These are phyloP conservation scores for Diaporthe sp. DNA, from an alignment of 2,329 filamentous ascomycete species.

Conservation along the genomic window DNA sequence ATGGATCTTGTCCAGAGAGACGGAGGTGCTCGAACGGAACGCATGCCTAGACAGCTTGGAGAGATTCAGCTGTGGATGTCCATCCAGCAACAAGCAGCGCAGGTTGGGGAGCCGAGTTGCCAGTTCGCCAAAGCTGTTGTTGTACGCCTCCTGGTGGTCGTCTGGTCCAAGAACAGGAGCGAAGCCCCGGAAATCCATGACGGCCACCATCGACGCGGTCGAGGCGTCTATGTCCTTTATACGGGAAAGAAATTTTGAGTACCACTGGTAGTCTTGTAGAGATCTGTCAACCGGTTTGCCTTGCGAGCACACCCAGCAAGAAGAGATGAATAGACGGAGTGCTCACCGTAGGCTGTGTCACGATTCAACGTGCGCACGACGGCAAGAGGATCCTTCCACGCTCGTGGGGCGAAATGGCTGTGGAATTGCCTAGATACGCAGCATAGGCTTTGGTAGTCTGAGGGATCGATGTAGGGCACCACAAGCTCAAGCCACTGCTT, in stretches of 20 bases:
- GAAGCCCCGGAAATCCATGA: conserved; percentile 60
- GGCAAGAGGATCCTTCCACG: conserved; percentile 65
- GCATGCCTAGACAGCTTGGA: conserved; percentile 46
- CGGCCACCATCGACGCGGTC: conserved; percentile 55
- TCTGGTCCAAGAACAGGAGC: background rate
- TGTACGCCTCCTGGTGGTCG: background rate
- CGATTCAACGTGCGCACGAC: conserved; percentile 54
- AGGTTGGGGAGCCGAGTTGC: conserved; percentile 57
- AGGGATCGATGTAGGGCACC: conserved; percentile 56
- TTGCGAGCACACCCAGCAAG: background rate
- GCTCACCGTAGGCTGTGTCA: conserved; percentile 60
- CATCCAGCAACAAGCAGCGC: conserved; percentile 62
- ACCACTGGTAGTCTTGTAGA: conserved; percentile 62
- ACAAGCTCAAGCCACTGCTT: conserved; percentile 64
- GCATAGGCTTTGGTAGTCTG: conserved; percentile 60
- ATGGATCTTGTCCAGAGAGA: conserved; percentile 43
- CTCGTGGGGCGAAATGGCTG: conserved; percentile 61
- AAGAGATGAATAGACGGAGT: background rate
- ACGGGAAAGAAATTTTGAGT: conserved; percentile 60
- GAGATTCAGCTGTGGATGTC: conserved; percentile 59
- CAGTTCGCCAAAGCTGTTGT: conserved; percentile 54
- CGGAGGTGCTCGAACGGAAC: conserved; percentile 38
- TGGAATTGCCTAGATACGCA: conserved; percentile 62
- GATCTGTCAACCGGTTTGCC: conserved; percentile 36
- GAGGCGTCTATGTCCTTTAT: conserved; percentile 53